Percentiles rank a stretch among this genome's conserved stretches.
Evolutionary conservation across 805 yeast species (phyloP).

Genomic region (Wickerhamomyces hampshirensis): DNA sequence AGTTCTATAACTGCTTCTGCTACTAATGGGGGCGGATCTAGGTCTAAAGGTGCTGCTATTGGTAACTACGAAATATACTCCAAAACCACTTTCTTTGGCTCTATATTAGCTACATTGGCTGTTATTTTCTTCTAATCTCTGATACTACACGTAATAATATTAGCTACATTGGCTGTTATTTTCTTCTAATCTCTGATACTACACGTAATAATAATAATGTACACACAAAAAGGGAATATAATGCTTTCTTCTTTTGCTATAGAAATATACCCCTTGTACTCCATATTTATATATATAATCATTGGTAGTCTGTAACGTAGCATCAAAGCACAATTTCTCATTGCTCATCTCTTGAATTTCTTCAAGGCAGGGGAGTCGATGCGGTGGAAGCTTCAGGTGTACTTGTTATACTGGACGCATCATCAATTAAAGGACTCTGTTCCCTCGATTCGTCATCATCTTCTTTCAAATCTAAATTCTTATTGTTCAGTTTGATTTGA

Average conservation of each 20-base stretch:
- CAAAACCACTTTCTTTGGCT: constrained; percentile 6
- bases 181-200: too few species aligned
- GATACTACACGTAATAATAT: not conserved
- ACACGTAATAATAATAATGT: not conserved
- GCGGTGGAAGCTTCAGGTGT: constrained; percentile 21
- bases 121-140: constrained; percentile 6
- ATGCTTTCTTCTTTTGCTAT: too few species aligned
- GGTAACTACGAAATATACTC: not conserved
- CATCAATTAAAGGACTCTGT: constrained; percentile 20
- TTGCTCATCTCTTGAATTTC: too few species aligned
- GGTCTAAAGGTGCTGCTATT: constrained; percentile 4
- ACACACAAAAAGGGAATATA: not conserved
- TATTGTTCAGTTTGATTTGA: constrained; percentile 21
- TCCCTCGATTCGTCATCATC: constrained; percentile 19
- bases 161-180: not conserved
- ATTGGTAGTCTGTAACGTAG: too few species aligned
- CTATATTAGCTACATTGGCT: constrained; percentile 8
- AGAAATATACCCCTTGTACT: too few species aligned
- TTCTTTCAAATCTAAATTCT: constrained; percentile 6
- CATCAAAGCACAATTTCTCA: too few species aligned
- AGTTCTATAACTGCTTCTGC: constrained; percentile 4
- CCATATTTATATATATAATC: too few species aligned
- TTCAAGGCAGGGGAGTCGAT: constrained; percentile 11
- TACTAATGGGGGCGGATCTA: not conserved
- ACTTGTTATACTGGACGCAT: constrained; percentile 14